A percentile compares a stretch with the other conserved stretches of the same genome.
These are phyloP conservation scores for Mucor sp. DNA, from an alignment of 371 early-diverging fungal species.

Conservation along the genomic window DNA sequence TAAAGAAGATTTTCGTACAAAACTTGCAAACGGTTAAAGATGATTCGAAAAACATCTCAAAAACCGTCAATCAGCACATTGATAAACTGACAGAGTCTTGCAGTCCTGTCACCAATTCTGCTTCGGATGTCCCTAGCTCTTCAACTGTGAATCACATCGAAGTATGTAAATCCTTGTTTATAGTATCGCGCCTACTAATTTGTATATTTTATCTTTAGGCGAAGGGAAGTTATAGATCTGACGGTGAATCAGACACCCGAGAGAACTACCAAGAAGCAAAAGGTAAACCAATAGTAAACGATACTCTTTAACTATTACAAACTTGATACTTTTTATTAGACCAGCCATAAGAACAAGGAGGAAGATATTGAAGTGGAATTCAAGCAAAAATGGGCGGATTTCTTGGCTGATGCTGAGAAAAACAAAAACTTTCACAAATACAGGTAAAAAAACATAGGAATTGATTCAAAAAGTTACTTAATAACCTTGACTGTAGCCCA, in stretches of 20 bases:
- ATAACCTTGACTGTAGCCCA: no score
- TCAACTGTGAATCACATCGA: slow-evolving; percentile 7
- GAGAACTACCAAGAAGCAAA: slow-evolving; percentile 20
- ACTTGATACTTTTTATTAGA: background rate
- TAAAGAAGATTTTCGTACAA: slow-evolving; percentile 1
- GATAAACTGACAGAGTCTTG: slow-evolving; percentile 6
- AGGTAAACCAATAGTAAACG: slow-evolving; percentile 21
- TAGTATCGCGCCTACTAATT: slow-evolving; percentile 12
- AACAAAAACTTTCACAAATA: no score
- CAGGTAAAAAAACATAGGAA: no score
- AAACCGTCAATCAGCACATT: slow-evolving; percentile 11
- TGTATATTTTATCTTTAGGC: slow-evolving; percentile 14
- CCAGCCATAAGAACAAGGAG: no score
- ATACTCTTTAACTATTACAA: slow-evolving; percentile 16
- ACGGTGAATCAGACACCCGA: slow-evolving; percentile 13
- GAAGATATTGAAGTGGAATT: no score
- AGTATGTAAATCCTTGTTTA: slow-evolving; percentile 15
- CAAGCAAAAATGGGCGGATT: no score
- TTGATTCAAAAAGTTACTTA: no score
- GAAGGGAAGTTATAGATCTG: slow-evolving; percentile 15
- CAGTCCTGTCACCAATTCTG: slow-evolving; percentile 7
- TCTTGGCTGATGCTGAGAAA: no score
- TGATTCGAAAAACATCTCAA: slow-evolving; percentile 11
- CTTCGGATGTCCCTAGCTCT: slow-evolving; percentile 12
- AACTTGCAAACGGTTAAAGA: slow-evolving; percentile 16